Evolutionary conservation across 139 green algal genomes (phyloP), one percentile per base, ranked within the genome.

Genomic region (Monoraphidium neglectum): DNA sequence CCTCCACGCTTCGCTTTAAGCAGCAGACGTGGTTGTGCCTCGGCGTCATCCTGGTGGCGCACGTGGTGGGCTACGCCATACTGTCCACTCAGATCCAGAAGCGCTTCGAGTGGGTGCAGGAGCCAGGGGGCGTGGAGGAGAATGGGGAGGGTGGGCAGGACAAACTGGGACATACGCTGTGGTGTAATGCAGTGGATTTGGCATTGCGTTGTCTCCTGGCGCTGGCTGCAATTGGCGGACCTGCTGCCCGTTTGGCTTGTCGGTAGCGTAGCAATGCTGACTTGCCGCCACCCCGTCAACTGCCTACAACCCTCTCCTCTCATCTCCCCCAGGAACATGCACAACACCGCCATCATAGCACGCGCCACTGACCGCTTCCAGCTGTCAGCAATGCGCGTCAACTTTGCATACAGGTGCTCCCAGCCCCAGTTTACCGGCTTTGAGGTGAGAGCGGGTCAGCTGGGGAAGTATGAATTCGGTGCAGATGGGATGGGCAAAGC

Each of bases 61-160:
- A 80, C 28, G 66, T 80, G 30, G 40, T 67, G 24, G 70, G 64
- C 66, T 74, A 68, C 64, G 51, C 62, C 35, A 40, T 63, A 4
- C 23, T 65, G 26, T 36, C 53, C 15, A 47, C 37, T 3, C 53
- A 68, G 65, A 26, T 80, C 1, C 16, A 71, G 33, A 3, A 30
- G 49, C 57, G 70, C 57, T 66, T 54, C n/a, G 32, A 37, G 68
- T 74, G 18, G 51, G 68, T 67, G 40, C n/a, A n/a, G 26, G 4
- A 28, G 57, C n/a, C 33, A 28, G 8, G 56, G 56, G 54, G 69
- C 49, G n/a, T n/a, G n/a, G n/a, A n/a, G n/a, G n/a, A 46, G 53
- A 28, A 67, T 33, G 1, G 24, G 18, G 28, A 47, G 24, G n/a
- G 38, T 16, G 66, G 24, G 26, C n/a, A 15, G 26, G 21, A 8